Evolutionary conservation across 768 basidiomycete species (phyloP).

Genomic region (Peribolospora baueri): DNA sequence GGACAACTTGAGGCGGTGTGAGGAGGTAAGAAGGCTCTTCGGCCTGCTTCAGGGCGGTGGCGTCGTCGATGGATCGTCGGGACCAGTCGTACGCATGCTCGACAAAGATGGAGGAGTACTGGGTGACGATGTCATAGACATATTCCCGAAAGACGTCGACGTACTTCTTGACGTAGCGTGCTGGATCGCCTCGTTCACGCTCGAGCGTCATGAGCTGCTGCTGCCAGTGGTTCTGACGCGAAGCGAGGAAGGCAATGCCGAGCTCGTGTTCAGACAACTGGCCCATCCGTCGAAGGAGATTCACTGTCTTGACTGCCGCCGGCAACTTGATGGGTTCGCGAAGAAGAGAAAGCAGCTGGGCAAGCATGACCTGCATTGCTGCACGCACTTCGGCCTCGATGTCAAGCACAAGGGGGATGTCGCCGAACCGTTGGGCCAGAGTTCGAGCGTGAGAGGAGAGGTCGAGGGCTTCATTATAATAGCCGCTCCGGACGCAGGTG

Average conservation of each 20-base stretch:
- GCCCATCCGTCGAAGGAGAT: conserved; percentile 62
- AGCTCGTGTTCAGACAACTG: conserved; percentile 46
- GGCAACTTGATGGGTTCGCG: conserved; percentile 73
- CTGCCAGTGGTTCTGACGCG: conserved; percentile 30
- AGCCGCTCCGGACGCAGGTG: too few relatives aligned
- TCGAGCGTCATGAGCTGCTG: conserved; percentile 28
- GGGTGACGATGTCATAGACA: conserved; percentile 72
- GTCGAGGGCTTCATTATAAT: too few relatives aligned
- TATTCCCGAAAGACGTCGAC: conserved; percentile 79
- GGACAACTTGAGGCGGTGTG: too few relatives aligned
- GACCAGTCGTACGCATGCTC: conserved; percentile 19
- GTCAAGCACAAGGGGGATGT: too few relatives aligned
- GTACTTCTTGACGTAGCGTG: conserved; percentile 57
- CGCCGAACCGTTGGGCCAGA: too few relatives aligned
- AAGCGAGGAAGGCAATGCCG: conserved; percentile 60
- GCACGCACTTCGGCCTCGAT: too few relatives aligned
- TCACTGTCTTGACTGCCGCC: conserved; percentile 66
- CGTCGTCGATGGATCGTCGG: too few relatives aligned
- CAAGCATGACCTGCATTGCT: too few relatives aligned
- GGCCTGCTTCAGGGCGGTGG: too few relatives aligned
- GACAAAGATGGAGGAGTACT: conserved; percentile 71
- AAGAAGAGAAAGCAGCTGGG: conserved; percentile 21
- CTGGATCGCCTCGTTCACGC: conserved; percentile 42
- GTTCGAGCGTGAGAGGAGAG: too few relatives aligned
- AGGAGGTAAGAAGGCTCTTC: too few relatives aligned